Conservation (phyloP, 106 monocot species). For the Allium sativum region DNA sequence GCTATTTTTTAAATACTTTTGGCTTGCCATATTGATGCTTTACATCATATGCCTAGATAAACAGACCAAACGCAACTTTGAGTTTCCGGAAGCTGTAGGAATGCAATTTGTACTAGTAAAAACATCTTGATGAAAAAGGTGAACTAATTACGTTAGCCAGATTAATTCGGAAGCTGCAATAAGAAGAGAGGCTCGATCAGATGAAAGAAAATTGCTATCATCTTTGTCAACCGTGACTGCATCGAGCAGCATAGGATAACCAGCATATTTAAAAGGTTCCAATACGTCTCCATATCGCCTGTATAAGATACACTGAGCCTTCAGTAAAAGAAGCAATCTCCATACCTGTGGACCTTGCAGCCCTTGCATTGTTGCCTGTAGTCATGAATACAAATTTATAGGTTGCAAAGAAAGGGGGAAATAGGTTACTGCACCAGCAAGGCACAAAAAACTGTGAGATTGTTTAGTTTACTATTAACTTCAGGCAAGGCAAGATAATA, state of each 20-base stretch:
- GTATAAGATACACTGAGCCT: constrained; percentile 91
- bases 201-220: constrained; percentile 94
- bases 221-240: constrained; percentile 88
- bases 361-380: constrained; percentile 98
- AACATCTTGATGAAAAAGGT: not conserved
- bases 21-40: too few relatives aligned
- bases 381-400: too few relatives aligned
- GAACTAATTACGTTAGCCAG: constrained; percentile 79
- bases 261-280: constrained; percentile 99
- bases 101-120: too few relatives aligned
- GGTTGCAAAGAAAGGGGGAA: too few relatives aligned
- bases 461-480: too few relatives aligned
- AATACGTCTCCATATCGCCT: constrained; percentile 83
- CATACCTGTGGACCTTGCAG: constrained; percentile 95
- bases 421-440: too few relatives aligned
- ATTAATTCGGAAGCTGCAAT: constrained; percentile 91
- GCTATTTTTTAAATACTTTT: too few relatives aligned
- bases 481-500: too few relatives aligned
- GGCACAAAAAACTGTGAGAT: too few relatives aligned
- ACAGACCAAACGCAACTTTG: too few relatives aligned
- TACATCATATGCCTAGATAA: too few relatives aligned
- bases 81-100: too few relatives aligned
- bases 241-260: constrained; percentile 97
- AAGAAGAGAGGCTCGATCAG: constrained; percentile 85
- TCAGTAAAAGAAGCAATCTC: constrained; percentile 86